phyloP scores from a whole-genome alignment of 768 basidiomycete genomes.

The Kwoniella dendrophila region DNA sequence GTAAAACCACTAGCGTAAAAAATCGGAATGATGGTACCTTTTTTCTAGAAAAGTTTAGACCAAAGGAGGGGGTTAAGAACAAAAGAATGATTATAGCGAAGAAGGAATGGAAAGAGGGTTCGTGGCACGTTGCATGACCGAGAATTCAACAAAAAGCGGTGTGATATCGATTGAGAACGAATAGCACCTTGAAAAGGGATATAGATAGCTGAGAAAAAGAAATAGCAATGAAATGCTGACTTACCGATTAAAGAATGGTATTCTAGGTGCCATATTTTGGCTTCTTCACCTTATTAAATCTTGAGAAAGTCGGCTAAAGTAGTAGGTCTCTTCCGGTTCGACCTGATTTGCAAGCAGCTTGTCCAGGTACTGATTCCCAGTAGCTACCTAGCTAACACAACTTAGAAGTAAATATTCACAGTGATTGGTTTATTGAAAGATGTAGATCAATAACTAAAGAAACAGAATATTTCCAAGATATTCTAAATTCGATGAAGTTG shows the following conservation, averaged over 20 bases:
- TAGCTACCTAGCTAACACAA: no score
- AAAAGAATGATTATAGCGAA: neutral
- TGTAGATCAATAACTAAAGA: no score
- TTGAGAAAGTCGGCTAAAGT: no score
- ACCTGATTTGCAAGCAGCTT: no score
- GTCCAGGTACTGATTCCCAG: no score
- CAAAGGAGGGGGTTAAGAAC: slow-evolving; percentile 9
- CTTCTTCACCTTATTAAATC: neutral
- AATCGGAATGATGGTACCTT: slow-evolving; percentile 11
- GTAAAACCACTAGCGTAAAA: no score
- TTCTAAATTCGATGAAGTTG: no score
- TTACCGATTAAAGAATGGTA: slow-evolving; percentile 14
- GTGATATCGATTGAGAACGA: neutral
- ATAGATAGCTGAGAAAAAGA: neutral
- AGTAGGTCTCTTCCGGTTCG: no score
- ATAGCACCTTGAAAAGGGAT: neutral
- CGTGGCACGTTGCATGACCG: neutral
- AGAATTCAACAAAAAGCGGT: neutral
- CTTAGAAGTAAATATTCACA: no score
- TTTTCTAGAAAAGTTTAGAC: neutral
- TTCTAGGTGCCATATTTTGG: slow-evolving; percentile 5
- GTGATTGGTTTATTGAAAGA: no score
- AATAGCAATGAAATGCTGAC: neutral
- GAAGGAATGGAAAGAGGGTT: neutral
- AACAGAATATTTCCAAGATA: no score